Evolutionary conservation across 306 rosid genomes (phyloP).

Genomic region (Phaseolus lunatus): DNA sequence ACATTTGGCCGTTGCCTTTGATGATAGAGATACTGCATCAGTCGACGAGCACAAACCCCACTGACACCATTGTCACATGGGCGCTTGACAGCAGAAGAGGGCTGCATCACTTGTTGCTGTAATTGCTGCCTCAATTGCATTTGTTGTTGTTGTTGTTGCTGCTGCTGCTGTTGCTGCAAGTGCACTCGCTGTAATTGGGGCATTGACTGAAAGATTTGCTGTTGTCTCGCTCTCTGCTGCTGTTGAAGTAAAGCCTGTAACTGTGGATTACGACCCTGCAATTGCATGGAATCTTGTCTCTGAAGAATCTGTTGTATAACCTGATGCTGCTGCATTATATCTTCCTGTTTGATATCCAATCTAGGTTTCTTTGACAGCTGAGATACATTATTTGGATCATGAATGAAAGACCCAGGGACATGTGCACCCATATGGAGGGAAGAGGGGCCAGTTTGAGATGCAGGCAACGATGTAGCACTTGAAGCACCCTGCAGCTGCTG

Average conservation of each 20-base stretch:
- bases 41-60: constrained; percentile 94
- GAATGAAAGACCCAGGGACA: constrained; percentile 69
- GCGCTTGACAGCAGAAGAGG: constrained; percentile 65
- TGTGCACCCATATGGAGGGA: constrained; percentile 66
- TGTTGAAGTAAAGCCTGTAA: constrained; percentile 84
- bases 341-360: constrained; percentile 86
- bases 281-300: constrained; percentile 83
- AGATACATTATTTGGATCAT: constrained; percentile 72
- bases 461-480: constrained; percentile 66
- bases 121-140: constrained; percentile 86
- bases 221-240: constrained; percentile 68
- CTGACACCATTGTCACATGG: constrained; percentile 80
- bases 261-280: constrained; percentile 80
- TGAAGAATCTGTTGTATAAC: constrained; percentile 84
- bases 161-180: constrained; percentile 54
- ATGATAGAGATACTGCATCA: constrained; percentile 96
- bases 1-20: constrained; percentile 87
- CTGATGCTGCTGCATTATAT: constrained; percentile 81
- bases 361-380: constrained; percentile 84
- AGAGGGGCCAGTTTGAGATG: constrained; percentile 68
- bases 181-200: constrained; percentile 87
- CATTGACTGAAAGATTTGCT: constrained; percentile 79
- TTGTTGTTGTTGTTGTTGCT: constrained; percentile 68
- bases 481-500: constrained; percentile 77
- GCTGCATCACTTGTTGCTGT: constrained; percentile 86